Conservation (phyloP, 78 protist species). For the Polysphondylium violaceum region DNA sequence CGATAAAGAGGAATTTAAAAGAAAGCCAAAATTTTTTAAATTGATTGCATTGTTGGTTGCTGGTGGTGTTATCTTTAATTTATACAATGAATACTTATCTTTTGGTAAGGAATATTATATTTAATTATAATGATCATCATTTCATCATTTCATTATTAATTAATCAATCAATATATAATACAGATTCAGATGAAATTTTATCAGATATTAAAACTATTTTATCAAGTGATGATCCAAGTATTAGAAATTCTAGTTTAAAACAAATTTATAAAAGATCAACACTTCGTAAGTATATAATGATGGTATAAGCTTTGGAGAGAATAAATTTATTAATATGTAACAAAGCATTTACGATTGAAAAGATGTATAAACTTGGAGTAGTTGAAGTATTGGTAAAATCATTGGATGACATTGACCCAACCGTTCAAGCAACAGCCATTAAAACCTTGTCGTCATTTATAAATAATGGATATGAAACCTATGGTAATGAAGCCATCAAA, state of each 20-base stretch:
- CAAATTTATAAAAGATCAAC: conserved; percentile 11
- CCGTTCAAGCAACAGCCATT: conserved; percentile 57
- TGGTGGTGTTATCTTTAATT: neutral
- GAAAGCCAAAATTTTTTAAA: conserved; percentile 50
- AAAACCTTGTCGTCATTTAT: conserved; percentile 16
- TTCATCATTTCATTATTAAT: neutral
- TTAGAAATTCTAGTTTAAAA: conserved; percentile 16
- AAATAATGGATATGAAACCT: conserved; percentile 21
- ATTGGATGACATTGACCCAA: conserved; percentile 58
- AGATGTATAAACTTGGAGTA: conserved; percentile 43
- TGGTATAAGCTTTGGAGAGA: neutral
- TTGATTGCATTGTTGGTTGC: neutral
- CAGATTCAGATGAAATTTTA: conserved; percentile 7
- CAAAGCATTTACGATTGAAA: conserved; percentile 38
- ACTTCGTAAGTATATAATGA: neutral
- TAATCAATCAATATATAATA: too few species aligned
- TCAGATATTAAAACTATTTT: conserved; percentile 31
- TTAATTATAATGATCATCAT: neutral
- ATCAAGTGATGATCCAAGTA: conserved; percentile 28
- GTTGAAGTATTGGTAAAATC: conserved; percentile 65
- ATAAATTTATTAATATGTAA: neutral
- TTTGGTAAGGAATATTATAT: neutral
- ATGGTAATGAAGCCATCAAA: conserved; percentile 60
- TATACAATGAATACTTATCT: neutral
- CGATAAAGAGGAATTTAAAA: conserved; percentile 50